Base-by-base conservation (phyloP, 352 stramenopile species). In the Plasmopara viticola region DNA sequence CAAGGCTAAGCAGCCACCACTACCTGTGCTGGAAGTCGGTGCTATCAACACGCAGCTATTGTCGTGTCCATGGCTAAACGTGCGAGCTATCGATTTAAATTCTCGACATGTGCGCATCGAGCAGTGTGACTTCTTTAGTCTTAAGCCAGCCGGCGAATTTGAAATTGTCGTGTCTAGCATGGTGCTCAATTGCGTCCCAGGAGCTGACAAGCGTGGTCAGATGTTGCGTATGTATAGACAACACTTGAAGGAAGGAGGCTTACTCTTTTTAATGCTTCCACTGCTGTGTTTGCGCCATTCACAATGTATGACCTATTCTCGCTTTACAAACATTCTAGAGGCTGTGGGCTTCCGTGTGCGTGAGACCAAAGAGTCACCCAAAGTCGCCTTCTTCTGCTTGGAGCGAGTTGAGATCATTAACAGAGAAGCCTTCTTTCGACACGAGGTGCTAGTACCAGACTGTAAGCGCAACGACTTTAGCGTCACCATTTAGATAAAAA, bases 31-130 rank as follows among this genome's bases (percentile, higher is more conserved):
- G 5, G 85, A 95, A 59, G 80, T 98, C 41, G 95, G 95, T 35
- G 94, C 94, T 34, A 98, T 98, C 60, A 98, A 98, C 65, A 97
- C 89, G 40, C 87, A 98, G 67, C 74, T 98, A 28, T 67, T 98
- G n/a, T 88, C 95, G 59, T 95, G 90, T 52, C 88, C 94, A 44
- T 92, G 77, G 70, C 66, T 98, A 9, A 44, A 94, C 34, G 90
- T 97, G n/a, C 72, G 85, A 37, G 94, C 94, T 6, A 98, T 98
- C 54, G 95, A 98, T 65, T 78, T 98, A 46, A 87, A 94, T 58
- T 96, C 92, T 13, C 86, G 84, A 43, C 73, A 97, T 65, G 78
- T 93, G 25, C 60, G 70, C 53, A 97, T 98, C 53, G 78, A 97
- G 64, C 81, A 95, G 64, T 64, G 81, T 37, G 90, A 98, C 63